These are phyloP conservation scores for Zea mays DNA, from an alignment of 176 grass and related monocot genomes.

Conservation along the genomic window DNA sequence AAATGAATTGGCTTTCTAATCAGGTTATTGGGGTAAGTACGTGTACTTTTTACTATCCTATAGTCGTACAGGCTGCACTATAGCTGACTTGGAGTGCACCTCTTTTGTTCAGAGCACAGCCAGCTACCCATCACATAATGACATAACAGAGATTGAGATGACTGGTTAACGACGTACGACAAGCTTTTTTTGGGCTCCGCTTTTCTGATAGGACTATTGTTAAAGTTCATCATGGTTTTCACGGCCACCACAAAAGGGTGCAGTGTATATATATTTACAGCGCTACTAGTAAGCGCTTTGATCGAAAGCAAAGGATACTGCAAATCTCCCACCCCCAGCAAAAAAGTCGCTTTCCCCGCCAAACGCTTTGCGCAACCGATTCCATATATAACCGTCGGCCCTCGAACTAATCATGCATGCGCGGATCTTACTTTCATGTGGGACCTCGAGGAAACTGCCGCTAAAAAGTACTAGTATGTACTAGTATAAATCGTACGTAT, in stretches of 20 bases:
- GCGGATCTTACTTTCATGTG: constrained; percentile 12
- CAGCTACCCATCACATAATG: background rate
- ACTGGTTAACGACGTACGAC: background rate
- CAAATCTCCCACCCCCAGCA: constrained; percentile 16
- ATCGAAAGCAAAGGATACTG: constrained; percentile 18
- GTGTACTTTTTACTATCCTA: background rate
- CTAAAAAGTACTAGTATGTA: background rate
- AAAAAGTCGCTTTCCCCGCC: constrained; percentile 19
- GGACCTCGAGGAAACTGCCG: background rate
- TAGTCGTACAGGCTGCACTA: constrained; percentile 9
- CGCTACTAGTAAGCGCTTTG: constrained; percentile 7
- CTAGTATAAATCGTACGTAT: background rate
- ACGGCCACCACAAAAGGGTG: background rate
- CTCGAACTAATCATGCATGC: background rate
- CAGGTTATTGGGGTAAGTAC: background rate
- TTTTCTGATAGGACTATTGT: background rate
- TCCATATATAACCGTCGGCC: constrained; percentile 13
- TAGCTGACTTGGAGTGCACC: constrained; percentile 22
- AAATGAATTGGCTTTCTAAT: constrained; percentile 23
- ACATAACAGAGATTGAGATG: background rate
- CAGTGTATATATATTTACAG: background rate
- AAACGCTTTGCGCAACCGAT: constrained; percentile 23
- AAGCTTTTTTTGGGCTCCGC: background rate
- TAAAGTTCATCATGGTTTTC: constrained; percentile 14
- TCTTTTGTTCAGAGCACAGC: constrained; percentile 20